Percentiles rank a stretch among this genome's conserved stretches.
Evolutionary conservation across 2,329 filamentous ascomycete species (phyloP).

Genomic region (Ilyonectria mors-panacis): DNA sequence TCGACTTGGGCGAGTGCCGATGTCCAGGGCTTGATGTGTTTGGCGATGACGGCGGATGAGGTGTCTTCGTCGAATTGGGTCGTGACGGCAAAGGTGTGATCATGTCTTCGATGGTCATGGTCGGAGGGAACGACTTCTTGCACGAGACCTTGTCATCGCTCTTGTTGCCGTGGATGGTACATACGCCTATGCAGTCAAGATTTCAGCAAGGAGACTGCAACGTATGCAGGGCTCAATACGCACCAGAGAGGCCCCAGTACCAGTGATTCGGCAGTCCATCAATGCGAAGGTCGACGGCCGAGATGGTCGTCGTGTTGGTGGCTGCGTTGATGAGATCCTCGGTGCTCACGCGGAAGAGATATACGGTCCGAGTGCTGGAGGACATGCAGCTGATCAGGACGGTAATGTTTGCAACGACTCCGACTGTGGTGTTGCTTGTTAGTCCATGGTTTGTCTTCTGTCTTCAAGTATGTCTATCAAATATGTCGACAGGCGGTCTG

Average conservation of each 20-base stretch:
- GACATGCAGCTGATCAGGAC: slow-evolving; percentile 32
- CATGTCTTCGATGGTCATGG: slow-evolving; percentile 25
- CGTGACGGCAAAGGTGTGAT: slow-evolving; percentile 25
- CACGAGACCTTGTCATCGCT: slow-evolving; percentile 19
- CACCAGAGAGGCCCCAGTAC: slow-evolving; percentile 39
- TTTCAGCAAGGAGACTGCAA: neutral
- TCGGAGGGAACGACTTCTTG: slow-evolving; percentile 28
- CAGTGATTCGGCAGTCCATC: slow-evolving; percentile 30
- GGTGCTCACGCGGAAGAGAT: slow-evolving; percentile 35
- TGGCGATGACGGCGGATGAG: slow-evolving; percentile 3
- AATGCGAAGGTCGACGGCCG: slow-evolving; percentile 23
- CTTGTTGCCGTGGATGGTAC: slow-evolving; percentile 7
- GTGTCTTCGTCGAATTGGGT: neutral
- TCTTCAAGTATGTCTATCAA: neutral
- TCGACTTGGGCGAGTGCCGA: slow-evolving; percentile 26
- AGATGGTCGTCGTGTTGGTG: slow-evolving; percentile 20
- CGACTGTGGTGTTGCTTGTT: slow-evolving; percentile 12
- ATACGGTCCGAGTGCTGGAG: slow-evolving; percentile 26
- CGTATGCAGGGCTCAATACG: neutral
- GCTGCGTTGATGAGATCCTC: slow-evolving; percentile 30
- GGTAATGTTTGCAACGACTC: slow-evolving; percentile 32
- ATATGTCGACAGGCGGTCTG: too few species aligned
- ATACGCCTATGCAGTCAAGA: slow-evolving; percentile 22
- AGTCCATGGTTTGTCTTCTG: neutral
- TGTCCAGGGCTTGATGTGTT: slow-evolving; percentile 26